Base-by-base conservation (phyloP, 768 basidiomycete species). In the Rhodotorula paludigena region DNA sequence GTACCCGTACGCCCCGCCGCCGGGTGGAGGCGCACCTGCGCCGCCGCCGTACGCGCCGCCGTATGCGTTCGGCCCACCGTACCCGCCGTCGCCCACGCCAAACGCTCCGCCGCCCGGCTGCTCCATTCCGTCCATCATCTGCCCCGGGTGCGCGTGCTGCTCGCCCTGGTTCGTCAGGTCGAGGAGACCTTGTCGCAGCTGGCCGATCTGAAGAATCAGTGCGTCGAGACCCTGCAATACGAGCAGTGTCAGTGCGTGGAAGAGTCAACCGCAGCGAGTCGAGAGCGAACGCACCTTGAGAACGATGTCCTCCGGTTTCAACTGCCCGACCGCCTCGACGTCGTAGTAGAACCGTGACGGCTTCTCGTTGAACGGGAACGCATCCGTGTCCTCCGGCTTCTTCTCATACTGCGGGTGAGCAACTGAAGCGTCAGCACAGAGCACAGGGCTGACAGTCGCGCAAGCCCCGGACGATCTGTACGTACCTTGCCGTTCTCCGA, bases 321-420 rank as follows among this genome's bases (percentile, higher is more conserved):
- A 78, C 77, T 89, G 91, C 20, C 94, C 94, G 68, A 92, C 92
- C 23, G 90, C 90, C 80, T 99, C 96, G 10, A 94, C 89, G 68
- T 92, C 89, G 73, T 92, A 85, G 78, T 98, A 99, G 78, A 94
- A 99, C 77, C 88, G 88, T 45, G 85, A 84, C 9, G 96, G 89
- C 75, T 89, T 86, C 36, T 90, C 90, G 57, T 85, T 85, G 78
- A 85, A 97, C 77, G 97, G 90, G 76, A 97, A 98, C 9, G 87
- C 3, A 1, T 72, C 71, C 56, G 58, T 68, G 49, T 64, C 71
- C 42, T 69, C 67, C 30, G 67, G 67, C 54, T 68, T 68, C 67
- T 68, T 68, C 65, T 72, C 71, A 45, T 64, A 72, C 71, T 72
- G 53, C 38, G n/a, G 0, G 18, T 5, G 30, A 11, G 33, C 8